Percentiles rank a stretch among this genome's conserved stretches.
Conservation (phyloP, 2,329 filamentous ascomycete genomes). For the Fusarium armeniacum region DNA sequence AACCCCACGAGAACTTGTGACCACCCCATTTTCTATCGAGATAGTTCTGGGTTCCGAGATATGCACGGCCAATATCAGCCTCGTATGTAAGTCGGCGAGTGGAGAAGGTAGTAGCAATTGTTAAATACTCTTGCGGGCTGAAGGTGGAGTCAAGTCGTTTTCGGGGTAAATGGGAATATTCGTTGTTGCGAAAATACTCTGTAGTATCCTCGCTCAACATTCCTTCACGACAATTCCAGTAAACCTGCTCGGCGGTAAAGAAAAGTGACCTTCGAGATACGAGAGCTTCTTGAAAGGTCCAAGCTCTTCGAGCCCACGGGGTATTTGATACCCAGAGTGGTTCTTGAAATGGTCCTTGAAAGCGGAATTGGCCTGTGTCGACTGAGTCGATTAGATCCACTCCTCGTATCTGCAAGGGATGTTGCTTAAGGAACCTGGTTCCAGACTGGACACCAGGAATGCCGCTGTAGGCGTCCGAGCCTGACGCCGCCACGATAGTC, state of each 20-base stretch:
- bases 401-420: not conserved
- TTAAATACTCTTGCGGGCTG: not conserved
- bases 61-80: not conserved
- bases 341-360: not conserved
- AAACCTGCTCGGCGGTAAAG: not conserved
- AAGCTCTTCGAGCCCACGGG: not conserved
- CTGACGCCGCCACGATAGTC: not conserved
- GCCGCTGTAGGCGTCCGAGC: not conserved
- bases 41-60: not conserved
- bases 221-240: not conserved
- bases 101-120: not conserved
- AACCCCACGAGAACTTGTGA: not conserved
- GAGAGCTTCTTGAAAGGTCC: conserved; percentile 2
- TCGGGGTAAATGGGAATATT: not conserved
- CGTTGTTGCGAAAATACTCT: not conserved
- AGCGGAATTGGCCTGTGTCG: not conserved
- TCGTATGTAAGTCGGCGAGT: not conserved
- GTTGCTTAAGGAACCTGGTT: not conserved
- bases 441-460: not conserved
- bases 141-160: not conserved
- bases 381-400: not conserved
- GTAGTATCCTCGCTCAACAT: not conserved
- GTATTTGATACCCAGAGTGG: not conserved
- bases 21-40: not conserved
- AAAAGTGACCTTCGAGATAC: not conserved